Conservation (phyloP, 495 filamentous ascomycete genomes). For the Pyrenopolyporus hunteri region DNA sequence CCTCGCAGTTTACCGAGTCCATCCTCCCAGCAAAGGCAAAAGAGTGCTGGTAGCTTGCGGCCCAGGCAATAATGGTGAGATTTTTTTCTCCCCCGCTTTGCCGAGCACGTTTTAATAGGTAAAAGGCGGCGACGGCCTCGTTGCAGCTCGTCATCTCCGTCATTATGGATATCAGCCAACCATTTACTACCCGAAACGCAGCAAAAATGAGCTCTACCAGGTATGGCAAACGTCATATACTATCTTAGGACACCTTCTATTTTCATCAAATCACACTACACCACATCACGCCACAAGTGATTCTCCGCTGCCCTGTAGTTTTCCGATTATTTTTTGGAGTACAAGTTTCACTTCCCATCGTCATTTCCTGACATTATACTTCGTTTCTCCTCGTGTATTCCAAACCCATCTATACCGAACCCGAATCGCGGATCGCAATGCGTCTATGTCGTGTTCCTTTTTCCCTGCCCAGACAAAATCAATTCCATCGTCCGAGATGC, state of each 20-base stretch:
- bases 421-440: background rate
- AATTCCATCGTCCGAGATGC: constrained; percentile 3
- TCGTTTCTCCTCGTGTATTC: background rate
- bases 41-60: constrained; percentile 88
- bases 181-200: constrained; percentile 90
- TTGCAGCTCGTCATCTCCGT: constrained; percentile 90
- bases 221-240: constrained; percentile 48
- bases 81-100: no score
- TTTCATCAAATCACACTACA: no score
- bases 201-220: constrained; percentile 88
- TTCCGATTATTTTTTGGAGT: background rate
- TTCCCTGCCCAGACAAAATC: background rate
- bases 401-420: background rate
- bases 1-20: constrained; percentile 80
- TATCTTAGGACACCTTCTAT: constrained; percentile 1
- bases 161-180: constrained; percentile 92
- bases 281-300: background rate
- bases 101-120: constrained; percentile 38
- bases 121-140: constrained; percentile 88
- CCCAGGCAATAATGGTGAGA: constrained; percentile 91
- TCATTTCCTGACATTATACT: background rate
- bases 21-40: constrained; percentile 74
- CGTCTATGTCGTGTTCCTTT: constrained; percentile 31
- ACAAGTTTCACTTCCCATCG: background rate
- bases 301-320: background rate